Evolutionary conservation across 495 filamentous ascomycete genomes (phyloP).

Genomic region (Xylona heveae): DNA sequence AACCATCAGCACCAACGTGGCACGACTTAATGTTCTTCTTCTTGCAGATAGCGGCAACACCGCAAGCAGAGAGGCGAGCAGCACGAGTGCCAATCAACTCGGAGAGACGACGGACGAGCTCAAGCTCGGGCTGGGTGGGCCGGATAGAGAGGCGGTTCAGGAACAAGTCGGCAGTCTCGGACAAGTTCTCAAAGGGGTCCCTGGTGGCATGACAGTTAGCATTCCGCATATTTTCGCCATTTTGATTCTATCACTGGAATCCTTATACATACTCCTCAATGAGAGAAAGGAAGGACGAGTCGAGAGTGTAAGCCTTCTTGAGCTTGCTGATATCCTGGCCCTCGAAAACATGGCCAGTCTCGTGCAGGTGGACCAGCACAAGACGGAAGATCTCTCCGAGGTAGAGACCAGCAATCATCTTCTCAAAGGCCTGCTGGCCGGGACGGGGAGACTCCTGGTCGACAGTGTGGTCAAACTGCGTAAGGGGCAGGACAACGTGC

Average conservation of each 20-base stretch:
- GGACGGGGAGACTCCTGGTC: constrained; percentile 20
- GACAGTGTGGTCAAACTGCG: constrained; percentile 31
- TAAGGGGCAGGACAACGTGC: constrained; percentile 74
- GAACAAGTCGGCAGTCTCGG: constrained; percentile 6
- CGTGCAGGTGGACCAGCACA: constrained; percentile 18
- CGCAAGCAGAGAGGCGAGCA: constrained; percentile 8
- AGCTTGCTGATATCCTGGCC: constrained; percentile 10
- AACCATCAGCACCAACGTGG: constrained; percentile 8
- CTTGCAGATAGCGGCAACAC: constrained; percentile 7
- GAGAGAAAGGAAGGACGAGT: constrained; percentile 6
- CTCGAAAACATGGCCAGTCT: constrained; percentile 12
- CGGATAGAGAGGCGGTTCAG: constrained; percentile 2
- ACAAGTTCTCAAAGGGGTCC: constrained; percentile 7
- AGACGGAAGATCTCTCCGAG: constrained; percentile 25
- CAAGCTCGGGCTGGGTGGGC: constrained; percentile 4
- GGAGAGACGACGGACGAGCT: constrained; percentile 7
- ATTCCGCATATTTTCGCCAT: not conserved
- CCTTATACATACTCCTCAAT: constrained; percentile 6
- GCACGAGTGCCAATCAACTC: constrained; percentile 9
- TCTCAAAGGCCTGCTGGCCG: constrained; percentile 25
- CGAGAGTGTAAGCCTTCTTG: constrained; percentile 7
- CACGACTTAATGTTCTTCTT: constrained; percentile 8
- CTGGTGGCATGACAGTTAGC: not conserved
- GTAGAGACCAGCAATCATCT: constrained; percentile 27
- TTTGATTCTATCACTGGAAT: not conserved